phyloP scores from a whole-genome alignment of 352 stramenopile genomes.

The Blastocystis sp. region DNA sequence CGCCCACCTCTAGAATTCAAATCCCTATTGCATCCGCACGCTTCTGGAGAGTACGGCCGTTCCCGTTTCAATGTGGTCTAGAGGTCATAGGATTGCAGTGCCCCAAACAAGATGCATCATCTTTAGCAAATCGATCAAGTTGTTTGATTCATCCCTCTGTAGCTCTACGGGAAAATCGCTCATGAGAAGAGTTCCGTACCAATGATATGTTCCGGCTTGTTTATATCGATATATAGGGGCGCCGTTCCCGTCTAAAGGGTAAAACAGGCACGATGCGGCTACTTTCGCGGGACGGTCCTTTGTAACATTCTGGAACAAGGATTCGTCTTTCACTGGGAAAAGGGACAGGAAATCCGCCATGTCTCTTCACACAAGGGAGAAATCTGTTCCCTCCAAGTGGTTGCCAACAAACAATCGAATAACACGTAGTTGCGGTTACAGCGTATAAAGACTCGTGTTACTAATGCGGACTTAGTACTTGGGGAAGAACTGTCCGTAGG shows the following conservation, averaged over 20 bases:
- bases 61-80: constrained; percentile 22
- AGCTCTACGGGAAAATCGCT: neutral
- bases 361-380: neutral
- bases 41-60: neutral
- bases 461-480: constrained; percentile 31
- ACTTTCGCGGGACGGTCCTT: neutral
- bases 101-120: constrained; percentile 8
- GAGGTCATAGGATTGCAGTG: neutral
- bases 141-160: constrained; percentile 26
- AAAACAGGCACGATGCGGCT: neutral
- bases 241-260: neutral
- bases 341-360: constrained; percentile 48
- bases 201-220: neutral
- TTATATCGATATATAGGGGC: constrained; percentile 28
- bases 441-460: neutral
- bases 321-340: neutral
- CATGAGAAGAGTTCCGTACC: neutral
- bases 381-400: constrained; percentile 6
- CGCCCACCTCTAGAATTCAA: too few relatives aligned
- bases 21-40: neutral
- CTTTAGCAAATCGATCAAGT: constrained; percentile 3
- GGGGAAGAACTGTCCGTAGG: constrained; percentile 64
- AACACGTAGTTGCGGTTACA: neutral
- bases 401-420: constrained; percentile 23
- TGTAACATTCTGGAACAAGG: neutral